These are phyloP conservation scores for Chalaropsis ovoidea DNA, from an alignment of 2,329 filamentous ascomycete genomes.

Conservation along the genomic window DNA sequence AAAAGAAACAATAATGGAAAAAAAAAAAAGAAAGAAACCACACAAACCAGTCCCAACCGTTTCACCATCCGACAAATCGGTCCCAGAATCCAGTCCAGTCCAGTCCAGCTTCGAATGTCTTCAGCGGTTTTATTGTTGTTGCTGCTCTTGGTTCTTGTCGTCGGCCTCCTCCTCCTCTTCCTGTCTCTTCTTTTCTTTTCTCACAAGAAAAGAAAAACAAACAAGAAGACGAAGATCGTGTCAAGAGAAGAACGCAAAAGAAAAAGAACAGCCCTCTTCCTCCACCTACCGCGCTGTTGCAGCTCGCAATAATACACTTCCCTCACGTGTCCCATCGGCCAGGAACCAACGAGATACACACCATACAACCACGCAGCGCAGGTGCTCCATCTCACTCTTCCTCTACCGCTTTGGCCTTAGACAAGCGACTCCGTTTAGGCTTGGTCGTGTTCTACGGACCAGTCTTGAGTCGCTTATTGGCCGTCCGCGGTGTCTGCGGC, in stretches of 20 bases:
- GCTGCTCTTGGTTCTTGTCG: background rate
- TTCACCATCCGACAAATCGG: background rate
- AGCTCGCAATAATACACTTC: no score
- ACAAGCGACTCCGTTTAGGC: background rate
- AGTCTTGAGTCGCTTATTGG: constrained; percentile 26
- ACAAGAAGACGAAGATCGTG: background rate
- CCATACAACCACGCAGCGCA: no score
- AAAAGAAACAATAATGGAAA: constrained; percentile 7
- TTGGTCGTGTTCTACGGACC: constrained; percentile 11
- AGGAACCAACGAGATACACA: no score
- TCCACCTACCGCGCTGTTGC: no score
- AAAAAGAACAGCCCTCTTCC: background rate
- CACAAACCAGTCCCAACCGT: background rate
- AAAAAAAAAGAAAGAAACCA: constrained; percentile 4
- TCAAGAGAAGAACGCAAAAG: background rate
- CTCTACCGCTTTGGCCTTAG: background rate
- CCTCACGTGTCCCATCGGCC: no score
- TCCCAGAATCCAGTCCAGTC: background rate
- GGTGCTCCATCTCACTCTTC: background rate
- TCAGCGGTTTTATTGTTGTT: background rate
- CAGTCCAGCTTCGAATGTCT: background rate
- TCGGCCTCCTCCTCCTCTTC: background rate
- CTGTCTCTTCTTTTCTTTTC: background rate
- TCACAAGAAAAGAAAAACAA: constrained; percentile 1
- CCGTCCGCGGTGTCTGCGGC: constrained; percentile 48